A percentile compares a stretch with the other conserved stretches of the same genome.
These are phyloP conservation scores for Calonectria pteridis DNA, from an alignment of 2,329 filamentous ascomycete genomes.

Conservation along the genomic window DNA sequence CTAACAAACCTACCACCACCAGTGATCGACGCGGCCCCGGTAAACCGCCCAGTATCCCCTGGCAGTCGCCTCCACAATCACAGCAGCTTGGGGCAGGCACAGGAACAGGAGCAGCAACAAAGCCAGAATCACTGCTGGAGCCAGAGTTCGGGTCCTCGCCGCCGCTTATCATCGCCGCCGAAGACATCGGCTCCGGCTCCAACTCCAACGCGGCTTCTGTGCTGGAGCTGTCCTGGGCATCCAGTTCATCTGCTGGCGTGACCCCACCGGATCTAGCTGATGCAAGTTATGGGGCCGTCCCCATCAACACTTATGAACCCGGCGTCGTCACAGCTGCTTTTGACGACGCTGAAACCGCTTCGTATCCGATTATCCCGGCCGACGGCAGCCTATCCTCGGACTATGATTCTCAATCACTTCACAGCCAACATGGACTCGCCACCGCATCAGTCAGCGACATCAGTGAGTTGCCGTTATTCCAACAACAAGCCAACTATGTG, in stretches of 20 bases:
- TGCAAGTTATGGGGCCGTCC: background rate
- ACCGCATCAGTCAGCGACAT: background rate
- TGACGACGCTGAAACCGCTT: background rate
- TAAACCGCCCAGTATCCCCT: slow-evolving; percentile 31
- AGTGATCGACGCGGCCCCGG: slow-evolving; percentile 34
- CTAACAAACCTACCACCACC: slow-evolving; percentile 25
- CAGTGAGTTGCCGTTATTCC: background rate
- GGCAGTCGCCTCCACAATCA: slow-evolving; percentile 27
- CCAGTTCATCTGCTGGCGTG: background rate
- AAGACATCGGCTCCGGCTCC: background rate
- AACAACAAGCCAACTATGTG: background rate
- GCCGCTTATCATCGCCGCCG: background rate
- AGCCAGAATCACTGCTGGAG: background rate
- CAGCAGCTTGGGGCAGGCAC: background rate
- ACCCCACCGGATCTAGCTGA: background rate
- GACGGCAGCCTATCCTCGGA: background rate
- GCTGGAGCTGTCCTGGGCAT: background rate
- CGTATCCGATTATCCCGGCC: background rate
- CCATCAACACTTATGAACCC: background rate
- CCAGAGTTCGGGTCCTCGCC: background rate
- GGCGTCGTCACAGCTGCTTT: background rate
- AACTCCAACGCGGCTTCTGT: background rate
- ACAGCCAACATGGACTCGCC: background rate
- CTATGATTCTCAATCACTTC: background rate
- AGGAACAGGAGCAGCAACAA: background rate